Conservation (phyloP, 78 protist species). For the Cavenderia fasciculata region DNA sequence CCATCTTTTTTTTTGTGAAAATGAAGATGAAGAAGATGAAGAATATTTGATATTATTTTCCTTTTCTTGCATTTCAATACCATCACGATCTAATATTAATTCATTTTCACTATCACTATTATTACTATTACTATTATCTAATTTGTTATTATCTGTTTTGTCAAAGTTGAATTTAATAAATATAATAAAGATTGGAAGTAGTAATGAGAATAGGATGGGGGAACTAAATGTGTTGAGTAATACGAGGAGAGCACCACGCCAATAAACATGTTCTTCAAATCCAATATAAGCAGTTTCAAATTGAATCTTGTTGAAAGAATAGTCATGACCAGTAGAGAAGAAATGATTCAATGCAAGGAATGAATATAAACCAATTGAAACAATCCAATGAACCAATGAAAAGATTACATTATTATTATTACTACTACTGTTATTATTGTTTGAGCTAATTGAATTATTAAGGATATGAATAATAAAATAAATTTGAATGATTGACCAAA, state of each 20-base stretch:
- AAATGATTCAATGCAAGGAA: slow-evolving; percentile 35
- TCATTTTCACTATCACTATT: not conserved
- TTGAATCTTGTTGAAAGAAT: slow-evolving; percentile 60
- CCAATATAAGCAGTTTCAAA: slow-evolving; percentile 66
- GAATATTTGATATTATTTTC: no score
- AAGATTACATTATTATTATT: not conserved
- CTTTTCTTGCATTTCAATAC: no score
- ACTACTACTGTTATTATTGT: not conserved
- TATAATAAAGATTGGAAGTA: slow-evolving; percentile 31
- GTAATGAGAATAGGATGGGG: slow-evolving; percentile 13
- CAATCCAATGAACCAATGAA: no score
- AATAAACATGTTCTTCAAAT: slow-evolving; percentile 42
- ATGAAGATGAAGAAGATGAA: no score
- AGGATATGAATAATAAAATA: not conserved
- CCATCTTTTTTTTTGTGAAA: not conserved
- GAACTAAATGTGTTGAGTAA: slow-evolving; percentile 61
- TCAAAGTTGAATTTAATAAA: no score
- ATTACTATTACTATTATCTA: not conserved
- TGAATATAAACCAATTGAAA: not conserved
- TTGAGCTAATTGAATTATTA: not conserved
- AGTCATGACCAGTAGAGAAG: slow-evolving; percentile 60
- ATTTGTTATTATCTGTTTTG: no score
- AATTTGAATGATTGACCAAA: slow-evolving; percentile 9
- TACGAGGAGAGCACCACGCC: slow-evolving; percentile 59
- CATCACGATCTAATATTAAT: no score